A percentile compares a stretch with the other conserved stretches of the same genome.
phyloP scores from a whole-genome alignment of 2,329 filamentous ascomycete genomes.

The Diplodia scrobiculata region DNA sequence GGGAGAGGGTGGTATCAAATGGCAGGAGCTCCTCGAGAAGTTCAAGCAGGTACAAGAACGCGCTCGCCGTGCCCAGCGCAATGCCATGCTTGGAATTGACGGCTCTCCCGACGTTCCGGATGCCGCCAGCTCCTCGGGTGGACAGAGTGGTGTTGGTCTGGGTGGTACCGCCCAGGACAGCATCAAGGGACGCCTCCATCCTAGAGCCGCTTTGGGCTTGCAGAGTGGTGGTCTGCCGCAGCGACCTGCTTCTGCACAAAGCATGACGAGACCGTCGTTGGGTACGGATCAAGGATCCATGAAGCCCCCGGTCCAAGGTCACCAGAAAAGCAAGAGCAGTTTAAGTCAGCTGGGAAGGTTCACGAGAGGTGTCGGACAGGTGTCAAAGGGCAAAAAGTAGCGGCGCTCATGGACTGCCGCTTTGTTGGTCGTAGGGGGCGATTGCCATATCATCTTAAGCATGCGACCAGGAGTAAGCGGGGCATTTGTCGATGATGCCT shows the following conservation, averaged over 20 bases:
- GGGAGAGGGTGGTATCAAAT: conserved; percentile 75
- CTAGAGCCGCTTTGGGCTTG: conserved; percentile 20
- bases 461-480: neutral
- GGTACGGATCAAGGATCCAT: conserved; percentile 31
- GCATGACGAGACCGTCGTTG: conserved; percentile 34
- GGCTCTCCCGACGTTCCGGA: conserved; percentile 31
- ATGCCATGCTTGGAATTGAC: conserved; percentile 45
- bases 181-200: conserved; percentile 35
- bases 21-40: conserved; percentile 91
- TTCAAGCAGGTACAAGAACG: conserved; percentile 90
- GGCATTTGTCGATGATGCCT: conserved; percentile 1
- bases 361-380: conserved; percentile 15
- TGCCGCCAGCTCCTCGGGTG: conserved; percentile 32
- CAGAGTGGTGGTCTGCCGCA: conserved; percentile 27
- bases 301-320: conserved; percentile 34
- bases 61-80: conserved; percentile 69
- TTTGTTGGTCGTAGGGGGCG: neutral
- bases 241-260: conserved; percentile 26
- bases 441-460: no score
- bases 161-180: conserved; percentile 20
- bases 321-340: conserved; percentile 46
- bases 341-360: conserved; percentile 51
- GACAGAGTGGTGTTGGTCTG: conserved; percentile 32
- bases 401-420: neutral
- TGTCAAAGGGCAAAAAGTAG: conserved; percentile 39